Conservation (phyloP, 2,329 filamentous ascomycete genomes). For the Aspergillus sp. region DNA sequence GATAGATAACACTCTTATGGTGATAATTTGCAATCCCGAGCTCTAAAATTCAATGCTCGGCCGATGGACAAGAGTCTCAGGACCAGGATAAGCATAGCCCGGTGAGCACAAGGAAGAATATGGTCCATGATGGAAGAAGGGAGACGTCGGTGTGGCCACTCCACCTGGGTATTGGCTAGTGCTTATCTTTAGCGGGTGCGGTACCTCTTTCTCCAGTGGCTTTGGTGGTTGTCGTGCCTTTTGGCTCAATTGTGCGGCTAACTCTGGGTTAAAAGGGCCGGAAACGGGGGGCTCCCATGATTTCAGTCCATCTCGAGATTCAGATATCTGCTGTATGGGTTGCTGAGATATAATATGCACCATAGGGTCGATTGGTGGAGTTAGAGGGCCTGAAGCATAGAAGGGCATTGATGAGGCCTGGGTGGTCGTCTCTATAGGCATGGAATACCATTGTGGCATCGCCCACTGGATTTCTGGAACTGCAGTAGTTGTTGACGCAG, state of each 20-base stretch:
- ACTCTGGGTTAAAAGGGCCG: slow-evolving; percentile 24
- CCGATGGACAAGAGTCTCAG: slow-evolving; percentile 22
- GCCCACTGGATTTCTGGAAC: slow-evolving; percentile 25
- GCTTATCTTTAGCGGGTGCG: slow-evolving; percentile 16
- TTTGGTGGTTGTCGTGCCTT: slow-evolving; percentile 20
- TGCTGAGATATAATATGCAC: slow-evolving; percentile 26
- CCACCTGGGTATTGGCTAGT: slow-evolving; percentile 16
- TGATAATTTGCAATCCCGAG: not conserved
- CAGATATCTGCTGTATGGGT: slow-evolving; percentile 17
- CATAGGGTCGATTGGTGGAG: slow-evolving; percentile 23
- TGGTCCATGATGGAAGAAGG: slow-evolving; percentile 23
- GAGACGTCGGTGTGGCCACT: slow-evolving; percentile 22
- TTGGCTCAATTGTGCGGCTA: slow-evolving; percentile 18
- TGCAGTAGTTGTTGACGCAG: slow-evolving; percentile 23
- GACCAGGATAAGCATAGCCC: slow-evolving; percentile 26
- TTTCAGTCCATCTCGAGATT: slow-evolving; percentile 23
- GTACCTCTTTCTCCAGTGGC: slow-evolving; percentile 18
- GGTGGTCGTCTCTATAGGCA: slow-evolving; percentile 27
- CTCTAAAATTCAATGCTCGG: slow-evolving; percentile 25
- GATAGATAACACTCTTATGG: not conserved
- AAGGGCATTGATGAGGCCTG: slow-evolving; percentile 22
- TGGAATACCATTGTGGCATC: slow-evolving; percentile 29
- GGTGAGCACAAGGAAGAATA: slow-evolving; percentile 30
- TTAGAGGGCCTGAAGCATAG: slow-evolving; percentile 27
- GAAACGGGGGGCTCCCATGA: slow-evolving; percentile 31